These are phyloP conservation scores for Friedmanniomyces endolithicus DNA, from an alignment of 495 filamentous ascomycete genomes.

Conservation along the genomic window DNA sequence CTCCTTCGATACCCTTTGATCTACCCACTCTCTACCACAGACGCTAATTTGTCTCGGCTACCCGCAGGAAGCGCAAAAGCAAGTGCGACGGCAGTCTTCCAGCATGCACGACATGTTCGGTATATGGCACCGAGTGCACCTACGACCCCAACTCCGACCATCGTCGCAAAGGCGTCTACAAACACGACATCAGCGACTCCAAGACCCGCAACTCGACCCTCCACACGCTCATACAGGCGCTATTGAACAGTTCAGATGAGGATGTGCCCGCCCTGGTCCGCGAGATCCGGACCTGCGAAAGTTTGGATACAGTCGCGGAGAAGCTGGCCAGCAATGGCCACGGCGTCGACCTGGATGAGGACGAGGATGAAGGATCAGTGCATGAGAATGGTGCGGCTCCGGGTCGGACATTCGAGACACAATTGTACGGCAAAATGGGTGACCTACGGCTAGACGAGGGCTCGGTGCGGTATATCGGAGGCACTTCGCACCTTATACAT, in stretches of 20 bases:
- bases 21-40: neutral
- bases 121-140: slow-evolving; percentile 84
- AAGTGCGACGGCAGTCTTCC: slow-evolving; percentile 87
- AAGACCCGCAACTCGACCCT: slow-evolving; percentile 80
- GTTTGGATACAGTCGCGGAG: slow-evolving; percentile 79
- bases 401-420: slow-evolving; percentile 61
- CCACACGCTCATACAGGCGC: slow-evolving; percentile 82
- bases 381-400: slow-evolving; percentile 33
- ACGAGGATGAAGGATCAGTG: slow-evolving; percentile 25
- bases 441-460: slow-evolving; percentile 80
- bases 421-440: slow-evolving; percentile 86
- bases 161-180: slow-evolving; percentile 90
- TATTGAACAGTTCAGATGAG: slow-evolving; percentile 77
- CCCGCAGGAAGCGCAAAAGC: slow-evolving; percentile 15
- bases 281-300: slow-evolving; percentile 85
- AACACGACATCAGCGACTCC: slow-evolving; percentile 81
- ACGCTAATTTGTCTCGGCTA: neutral
- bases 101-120: slow-evolving; percentile 85
- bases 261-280: slow-evolving; percentile 69
- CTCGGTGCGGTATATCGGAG: slow-evolving; percentile 82
- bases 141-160: slow-evolving; percentile 96
- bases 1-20: neutral
- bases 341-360: slow-evolving; percentile 27
- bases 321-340: slow-evolving; percentile 51
- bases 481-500: slow-evolving; percentile 87